phyloP scores from a whole-genome alignment of 2,329 filamentous ascomycete genomes.

The Fusarium sambucinum region DNA sequence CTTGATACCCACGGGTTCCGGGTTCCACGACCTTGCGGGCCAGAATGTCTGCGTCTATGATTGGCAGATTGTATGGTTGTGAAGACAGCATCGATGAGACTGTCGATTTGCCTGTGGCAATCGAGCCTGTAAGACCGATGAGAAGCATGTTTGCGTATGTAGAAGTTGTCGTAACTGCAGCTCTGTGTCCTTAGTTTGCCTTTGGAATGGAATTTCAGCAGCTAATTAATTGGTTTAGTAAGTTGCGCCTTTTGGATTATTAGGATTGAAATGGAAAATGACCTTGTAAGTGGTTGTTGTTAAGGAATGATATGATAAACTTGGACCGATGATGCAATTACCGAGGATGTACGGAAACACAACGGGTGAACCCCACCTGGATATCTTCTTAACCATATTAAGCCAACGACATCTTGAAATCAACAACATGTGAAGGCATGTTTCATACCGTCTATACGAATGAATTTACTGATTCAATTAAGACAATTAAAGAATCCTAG shows the following conservation, averaged over 20 bases:
- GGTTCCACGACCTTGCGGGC: conserved; percentile 95
- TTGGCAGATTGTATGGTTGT: conserved; percentile 85
- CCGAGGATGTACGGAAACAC: conserved; percentile 32
- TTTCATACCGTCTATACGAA: neutral
- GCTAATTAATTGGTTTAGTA: neutral
- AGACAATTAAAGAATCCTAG: neutral
- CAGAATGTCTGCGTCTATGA: conserved; percentile 94
- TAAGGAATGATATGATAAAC: conserved; percentile 34
- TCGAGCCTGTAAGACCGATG: conserved; percentile 95
- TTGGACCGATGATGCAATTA: conserved; percentile 40
- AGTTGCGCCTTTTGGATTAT: neutral
- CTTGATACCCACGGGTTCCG: conserved; percentile 83
- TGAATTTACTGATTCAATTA: conserved; percentile 4
- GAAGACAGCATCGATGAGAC: conserved; percentile 85
- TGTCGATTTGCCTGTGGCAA: conserved; percentile 98
- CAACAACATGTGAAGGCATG: conserved; percentile 26
- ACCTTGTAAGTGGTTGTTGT: conserved; percentile 8
- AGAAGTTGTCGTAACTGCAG: neutral
- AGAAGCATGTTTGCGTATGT: conserved; percentile 76
- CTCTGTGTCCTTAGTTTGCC: neutral
- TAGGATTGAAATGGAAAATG: neutral
- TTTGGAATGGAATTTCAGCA: neutral
- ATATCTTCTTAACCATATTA: conserved; percentile 15
- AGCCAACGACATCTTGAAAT: conserved; percentile 28
- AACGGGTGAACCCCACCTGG: conserved; percentile 5